Conservation (phyloP, 2,329 filamentous ascomycete species). For the Colletotrichum melonis region DNA sequence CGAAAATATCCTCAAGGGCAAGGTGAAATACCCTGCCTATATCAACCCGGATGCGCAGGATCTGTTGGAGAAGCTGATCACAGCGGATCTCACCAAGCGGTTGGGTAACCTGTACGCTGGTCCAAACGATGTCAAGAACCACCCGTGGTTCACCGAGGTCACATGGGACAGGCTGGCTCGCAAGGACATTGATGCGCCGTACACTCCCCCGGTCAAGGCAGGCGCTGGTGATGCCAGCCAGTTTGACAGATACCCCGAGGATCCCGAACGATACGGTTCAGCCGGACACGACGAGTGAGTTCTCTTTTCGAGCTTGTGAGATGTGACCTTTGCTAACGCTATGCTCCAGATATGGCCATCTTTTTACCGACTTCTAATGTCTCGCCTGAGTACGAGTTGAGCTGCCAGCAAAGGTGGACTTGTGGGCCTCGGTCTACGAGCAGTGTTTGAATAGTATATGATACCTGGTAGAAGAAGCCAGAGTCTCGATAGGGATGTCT, state of each 20-base stretch:
- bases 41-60: constrained; percentile 95
- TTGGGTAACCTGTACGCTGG: constrained; percentile 94
- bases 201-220: constrained; percentile 94
- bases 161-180: constrained; percentile 95
- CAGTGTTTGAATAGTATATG: constrained; percentile 28
- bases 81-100: constrained; percentile 92
- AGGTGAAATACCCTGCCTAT: constrained; percentile 96
- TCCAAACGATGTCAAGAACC: constrained; percentile 91
- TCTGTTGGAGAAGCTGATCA: constrained; percentile 92
- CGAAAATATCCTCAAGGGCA: constrained; percentile 96
- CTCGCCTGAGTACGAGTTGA: background rate
- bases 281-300: constrained; percentile 88
- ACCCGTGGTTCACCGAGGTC: constrained; percentile 96
- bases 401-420: background rate
- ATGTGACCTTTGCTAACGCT: constrained; percentile 9
- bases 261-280: constrained; percentile 90
- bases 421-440: constrained; percentile 2
- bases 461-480: constrained; percentile 5
- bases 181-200: constrained; percentile 98
- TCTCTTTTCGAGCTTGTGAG: background rate
- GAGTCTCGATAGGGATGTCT: constrained; percentile 24
- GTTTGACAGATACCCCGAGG: constrained; percentile 98
- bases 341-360: constrained; percentile 71
- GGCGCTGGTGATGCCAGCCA: constrained; percentile 95
- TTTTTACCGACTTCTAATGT: constrained; percentile 79